Percentiles rank a stretch among this genome's conserved stretches.
These are phyloP conservation scores for Alternaria ventricosa DNA, from an alignment of 2,329 filamentous ascomycete genomes.

Conservation along the genomic window DNA sequence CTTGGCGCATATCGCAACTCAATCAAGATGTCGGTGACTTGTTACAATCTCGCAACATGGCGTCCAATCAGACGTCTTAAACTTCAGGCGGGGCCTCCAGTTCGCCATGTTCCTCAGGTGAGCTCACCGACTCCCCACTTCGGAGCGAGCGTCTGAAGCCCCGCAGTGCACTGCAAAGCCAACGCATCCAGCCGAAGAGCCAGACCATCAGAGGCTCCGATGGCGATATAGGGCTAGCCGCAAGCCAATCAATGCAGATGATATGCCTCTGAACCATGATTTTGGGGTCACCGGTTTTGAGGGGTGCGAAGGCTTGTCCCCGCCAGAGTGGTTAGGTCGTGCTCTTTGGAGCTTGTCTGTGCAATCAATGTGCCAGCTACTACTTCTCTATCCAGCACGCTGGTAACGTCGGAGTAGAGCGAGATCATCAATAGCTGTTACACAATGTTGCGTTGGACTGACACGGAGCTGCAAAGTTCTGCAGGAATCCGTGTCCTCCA, in stretches of 20 bases:
- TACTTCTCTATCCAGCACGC: not conserved
- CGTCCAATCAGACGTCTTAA: slow-evolving; percentile 25
- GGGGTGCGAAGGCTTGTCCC: not conserved
- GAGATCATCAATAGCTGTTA: not conserved
- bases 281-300: slow-evolving; percentile 25
- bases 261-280: slow-evolving; percentile 31
- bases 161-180: slow-evolving; percentile 37
- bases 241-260: slow-evolving; percentile 27
- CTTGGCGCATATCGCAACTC: slow-evolving; percentile 37
- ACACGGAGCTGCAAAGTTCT: slow-evolving; percentile 11
- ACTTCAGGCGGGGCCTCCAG: slow-evolving; percentile 14
- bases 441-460: not conserved
- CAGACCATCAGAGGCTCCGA: slow-evolving; percentile 24
- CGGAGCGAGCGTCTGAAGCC: slow-evolving; percentile 27
- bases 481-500: slow-evolving; percentile 6
- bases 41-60: not conserved
- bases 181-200: slow-evolving; percentile 42
- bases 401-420: not conserved
- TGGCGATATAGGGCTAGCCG: slow-evolving; percentile 28
- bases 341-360: slow-evolving; percentile 1
- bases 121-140: slow-evolving; percentile 41
- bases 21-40: slow-evolving; percentile 36
- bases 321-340: not conserved
- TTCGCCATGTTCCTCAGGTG: slow-evolving; percentile 19
- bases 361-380: not conserved